Percentiles rank a stretch among this genome's conserved stretches.
Evolutionary conservation across 805 yeast species (phyloP).

Genomic region (Metschnikowia dekortorum): DNA sequence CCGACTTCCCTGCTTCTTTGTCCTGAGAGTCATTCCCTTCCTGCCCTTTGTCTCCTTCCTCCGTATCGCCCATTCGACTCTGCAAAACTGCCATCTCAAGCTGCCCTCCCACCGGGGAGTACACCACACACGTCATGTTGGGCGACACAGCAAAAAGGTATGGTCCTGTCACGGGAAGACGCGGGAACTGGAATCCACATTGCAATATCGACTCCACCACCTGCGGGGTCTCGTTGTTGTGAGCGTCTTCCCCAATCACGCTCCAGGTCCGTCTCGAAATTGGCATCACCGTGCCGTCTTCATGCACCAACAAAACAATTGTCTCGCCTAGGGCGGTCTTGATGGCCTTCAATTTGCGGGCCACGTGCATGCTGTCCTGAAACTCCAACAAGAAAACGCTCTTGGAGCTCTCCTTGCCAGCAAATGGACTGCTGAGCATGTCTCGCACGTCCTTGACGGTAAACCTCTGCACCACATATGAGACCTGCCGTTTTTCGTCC

Average conservation of each 20-base stretch:
- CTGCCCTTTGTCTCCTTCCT: background rate
- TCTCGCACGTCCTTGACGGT: conserved; percentile 20
- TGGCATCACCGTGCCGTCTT: conserved; percentile 44
- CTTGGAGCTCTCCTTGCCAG: conserved; percentile 22
- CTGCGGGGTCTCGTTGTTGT: background rate
- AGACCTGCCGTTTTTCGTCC: conserved; percentile 11
- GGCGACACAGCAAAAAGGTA: conserved; percentile 46
- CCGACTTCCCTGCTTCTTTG: too few species aligned
- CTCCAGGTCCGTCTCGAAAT: conserved; percentile 36
- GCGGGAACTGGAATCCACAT: conserved; percentile 50
- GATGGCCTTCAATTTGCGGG: conserved; percentile 27
- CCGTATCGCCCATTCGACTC: background rate
- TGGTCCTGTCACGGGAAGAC: conserved; percentile 19
- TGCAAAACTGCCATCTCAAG: conserved; percentile 4
- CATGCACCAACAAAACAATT: conserved; percentile 35
- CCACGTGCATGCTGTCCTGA: conserved; percentile 25
- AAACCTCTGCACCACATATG: conserved; percentile 27
- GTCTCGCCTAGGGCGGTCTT: conserved; percentile 36
- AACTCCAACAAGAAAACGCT: conserved; percentile 15
- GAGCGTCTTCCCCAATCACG: conserved; percentile 7
- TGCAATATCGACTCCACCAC: conserved; percentile 44
- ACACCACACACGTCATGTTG: conserved; percentile 40
- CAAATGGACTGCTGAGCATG: conserved; percentile 27
- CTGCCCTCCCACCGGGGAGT: conserved; percentile 13
- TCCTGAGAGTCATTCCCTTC: too few species aligned